These are phyloP conservation scores for Sugiyamaella neomexicana DNA, from an alignment of 1,139 yeast genomes.

Conservation along the genomic window DNA sequence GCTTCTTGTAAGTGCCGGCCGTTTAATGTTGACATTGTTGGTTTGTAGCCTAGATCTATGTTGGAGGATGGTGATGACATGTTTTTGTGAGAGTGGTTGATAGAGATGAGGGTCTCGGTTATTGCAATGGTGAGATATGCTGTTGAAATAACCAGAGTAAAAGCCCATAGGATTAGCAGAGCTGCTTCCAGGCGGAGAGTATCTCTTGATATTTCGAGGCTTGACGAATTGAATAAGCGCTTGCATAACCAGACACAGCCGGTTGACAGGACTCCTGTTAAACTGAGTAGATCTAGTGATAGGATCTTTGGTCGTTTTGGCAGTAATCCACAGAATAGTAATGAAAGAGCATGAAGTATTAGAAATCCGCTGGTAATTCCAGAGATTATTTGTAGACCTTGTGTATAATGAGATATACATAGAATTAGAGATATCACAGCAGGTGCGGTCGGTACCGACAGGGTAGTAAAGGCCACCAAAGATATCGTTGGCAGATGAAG, in stretches of 20 bases:
- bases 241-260: slow-evolving; percentile 23
- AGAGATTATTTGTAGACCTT: slow-evolving; percentile 22
- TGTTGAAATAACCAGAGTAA: slow-evolving; percentile 17
- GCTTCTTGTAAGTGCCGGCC: slow-evolving; percentile 18
- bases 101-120: slow-evolving; percentile 14
- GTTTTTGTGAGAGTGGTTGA: background rate
- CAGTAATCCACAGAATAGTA: slow-evolving; percentile 21
- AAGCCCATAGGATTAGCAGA: slow-evolving; percentile 23
- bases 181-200: slow-evolving; percentile 19
- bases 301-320: slow-evolving; percentile 24
- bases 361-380: slow-evolving; percentile 27
- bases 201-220: background rate
- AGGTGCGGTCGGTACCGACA: slow-evolving; percentile 23
- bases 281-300: slow-evolving; percentile 13
- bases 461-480: slow-evolving; percentile 26
- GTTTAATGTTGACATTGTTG: slow-evolving; percentile 10
- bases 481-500: slow-evolving; percentile 33
- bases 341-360: slow-evolving; percentile 17
- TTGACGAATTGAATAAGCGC: slow-evolving; percentile 12
- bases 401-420: slow-evolving; percentile 24
- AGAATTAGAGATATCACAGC: slow-evolving; percentile 28
- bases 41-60: background rate
- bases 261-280: slow-evolving; percentile 20
- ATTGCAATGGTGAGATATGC: slow-evolving; percentile 20
- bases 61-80: background rate